Evolutionary conservation across 2,329 filamentous ascomycete genomes (phyloP), one percentile per base, ranked within the genome.

Genomic region (Rhinocladiella mackenziei): DNA sequence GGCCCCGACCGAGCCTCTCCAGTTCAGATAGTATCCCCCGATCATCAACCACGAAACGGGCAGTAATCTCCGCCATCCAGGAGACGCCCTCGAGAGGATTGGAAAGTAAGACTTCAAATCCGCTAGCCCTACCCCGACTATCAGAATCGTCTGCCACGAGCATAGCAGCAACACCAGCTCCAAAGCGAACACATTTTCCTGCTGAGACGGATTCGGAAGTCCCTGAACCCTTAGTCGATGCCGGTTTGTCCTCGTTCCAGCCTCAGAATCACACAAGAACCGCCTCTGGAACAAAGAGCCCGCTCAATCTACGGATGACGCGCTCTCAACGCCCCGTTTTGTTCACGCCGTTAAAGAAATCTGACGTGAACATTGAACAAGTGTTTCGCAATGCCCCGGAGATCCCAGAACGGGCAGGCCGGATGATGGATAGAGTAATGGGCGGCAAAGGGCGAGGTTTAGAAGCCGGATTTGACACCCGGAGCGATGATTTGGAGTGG

Each of bases 71-170:
- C 52, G 36, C 61, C 54, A 20, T 60, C 18, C 61, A 68, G 34
- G 67, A 69, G 47, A 71, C 68, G 1, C 68, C 68, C 1, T 62
- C 65, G 2, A 62, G 64, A 4, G 63, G 62, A 3, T 45, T 60
- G 8, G 49, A 59, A 2, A 62, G 57, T 26, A 50, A 52, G 35
- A 53, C 44, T 1, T 47, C 51, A 4, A 45, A 54, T 30, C 45
- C 54, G 9, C 25, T 56, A 34, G 45, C 38, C 15, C 23, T 56
- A 35, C 25, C 37, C 15, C 9, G 11, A 5, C 19, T 29, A n/a
- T 18, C 23, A 4, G 8, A 3, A 11, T 5, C 11, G 11, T 8
- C 30, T 4, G 13, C 11, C 30, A 17, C 14, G 13, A 32, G 5
- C 6, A 17, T 3, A 11, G 14, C 30, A 17, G 40, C 38, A 41